Base-by-base conservation (phyloP, 2,329 filamentous ascomycete species). In the Claviceps maximensis region DNA sequence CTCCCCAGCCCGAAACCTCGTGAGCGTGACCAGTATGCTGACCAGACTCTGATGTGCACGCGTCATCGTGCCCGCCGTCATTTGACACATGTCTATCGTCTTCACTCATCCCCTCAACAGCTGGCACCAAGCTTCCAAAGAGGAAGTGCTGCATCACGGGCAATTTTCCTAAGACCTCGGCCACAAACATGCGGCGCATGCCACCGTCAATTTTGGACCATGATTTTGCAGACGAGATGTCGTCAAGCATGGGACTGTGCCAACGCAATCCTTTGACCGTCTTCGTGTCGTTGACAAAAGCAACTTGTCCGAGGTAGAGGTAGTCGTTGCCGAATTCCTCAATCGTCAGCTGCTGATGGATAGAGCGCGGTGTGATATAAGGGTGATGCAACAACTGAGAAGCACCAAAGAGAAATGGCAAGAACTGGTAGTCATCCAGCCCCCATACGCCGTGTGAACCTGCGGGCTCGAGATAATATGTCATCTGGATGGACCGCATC, bases 121-220 rank as follows among this genome's bases (percentile, higher is more conserved):
- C 89, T 0, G 88, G 84, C 1, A 98, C 76, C 50, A 98, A 69
- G 9, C 83, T 85, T 1, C 93, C 93, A 63, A 98, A 98, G 52
- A 98, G 65, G 61, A 98, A 98, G 67, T 98, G 94, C 70, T 98
- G 93, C 89, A 97, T 97, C 45, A 98, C 91, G 1, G 93, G 93
- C 53, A 98, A 67, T 69, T 98, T 98, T 33, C 86, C 83, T 50
- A 98, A 69, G 1, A 98, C 91, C 69, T 98, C 93, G 42, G 84
- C 87, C 50, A 91, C 78, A 64, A 97, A 97, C 94, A 98, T 98
- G 59, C 89, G 87, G 56, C 87, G 80, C 94, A 98, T 97, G 7
- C 93, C 93, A 27, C 78, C 85, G 67, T 97, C 90, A 49, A 98
- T 86, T 74, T 98, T 98, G 58, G 70, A 73, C 93, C 93, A 98